Base-by-base conservation (phyloP, 148 eudicot species). In the Selenicereus undatus region DNA sequence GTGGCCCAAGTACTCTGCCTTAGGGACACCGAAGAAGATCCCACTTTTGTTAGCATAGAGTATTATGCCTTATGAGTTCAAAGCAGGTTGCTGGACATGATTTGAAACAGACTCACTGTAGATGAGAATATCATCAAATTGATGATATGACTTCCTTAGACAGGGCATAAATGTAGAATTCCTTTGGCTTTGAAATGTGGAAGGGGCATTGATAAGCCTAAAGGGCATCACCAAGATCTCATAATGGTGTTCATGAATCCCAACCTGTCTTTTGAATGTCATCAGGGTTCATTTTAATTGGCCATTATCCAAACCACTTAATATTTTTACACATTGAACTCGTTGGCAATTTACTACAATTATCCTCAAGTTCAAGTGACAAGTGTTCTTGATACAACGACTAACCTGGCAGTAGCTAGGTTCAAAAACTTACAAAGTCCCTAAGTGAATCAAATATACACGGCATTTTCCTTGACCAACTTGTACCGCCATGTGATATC, bases 401-500 rank as follows among this genome's bases (percentile, higher is more conserved):
- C 66, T 70, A 0, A 72, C 54, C 20, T 12, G 0, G 76, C 68
- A 3, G 7, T 11, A 12, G 20, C 1, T 0, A 7, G 0, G 10
- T 71, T 70, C 3, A 79, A 3, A 29, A 78, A 48, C 20, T 79
- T 50, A n/a, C 52, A 75, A 70, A n/a, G 68, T 66, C 5, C 73
- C 81, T 5, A 39, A 64, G 10, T 78, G 74, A 16, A 78, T 26
- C 2, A 0, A 1, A 78, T 48, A 3, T 27, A 42, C 10, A 68
- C 1, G 1, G 14, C 9, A 3, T 48, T 68, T 9, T 51, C 30
- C 1, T 21, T 27, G 8, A 24, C 35, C 11, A 0, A 50, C 70
- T 2, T 5, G 21, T 0, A 79, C 76, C 22, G 54, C 71, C 76
- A 71, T 72, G 0, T 79, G 48, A 24, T 18, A 35, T 13, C 14